Evolutionary conservation across 2,329 filamentous ascomycete species (phyloP), one percentile per base, ranked within the genome.

Genomic region (Aspergillus amoenus): DNA sequence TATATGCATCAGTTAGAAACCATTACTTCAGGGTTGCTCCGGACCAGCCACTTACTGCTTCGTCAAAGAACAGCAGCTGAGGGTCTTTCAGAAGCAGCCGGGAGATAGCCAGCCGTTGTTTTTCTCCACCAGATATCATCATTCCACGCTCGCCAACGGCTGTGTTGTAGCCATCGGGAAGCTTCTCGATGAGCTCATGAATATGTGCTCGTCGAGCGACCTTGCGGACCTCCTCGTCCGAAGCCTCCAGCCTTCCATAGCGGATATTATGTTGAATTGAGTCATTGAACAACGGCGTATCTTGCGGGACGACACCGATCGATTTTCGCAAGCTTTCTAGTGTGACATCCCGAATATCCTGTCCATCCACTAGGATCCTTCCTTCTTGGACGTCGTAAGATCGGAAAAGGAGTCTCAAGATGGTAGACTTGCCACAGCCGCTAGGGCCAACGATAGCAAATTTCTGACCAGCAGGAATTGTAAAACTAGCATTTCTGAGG

Each of bases 71-170:
- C 1, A 97, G 78, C 27, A 97, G 76, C 2, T 91, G 91, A 3
- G 93, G 91, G 64, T 97, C 90, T 73, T 97, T 97, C 57, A 97
- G 81, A 1, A 97, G 83, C 40, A 97, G 73, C 43, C 93, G 82
- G 24, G 90, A 91, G 22, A 97, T 86, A 0, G 93, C 93, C 11
- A 97, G 79, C 3, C 93, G 85, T 76, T 97, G 93, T 75, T 97
- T 97, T 78, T 97, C 93, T 32, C 93, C 93, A 2, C 91, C 93
- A 1, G 90, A 95, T 44, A 97, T 96, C 93, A 97, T 97, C 84
- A 97, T 88, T 1, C 93, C 93, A 46, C 93, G 84, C 78, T 97
- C 93, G 52, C 93, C 93, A 24, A 97, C 94, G 74, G 89, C 92
- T 18, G 94, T 97, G 21, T 88, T 77, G 73, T 97, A 96, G 15